These are phyloP conservation scores for Porphyrellus cyaneotinctus DNA, from an alignment of 768 basidiomycete species.

Conservation along the genomic window DNA sequence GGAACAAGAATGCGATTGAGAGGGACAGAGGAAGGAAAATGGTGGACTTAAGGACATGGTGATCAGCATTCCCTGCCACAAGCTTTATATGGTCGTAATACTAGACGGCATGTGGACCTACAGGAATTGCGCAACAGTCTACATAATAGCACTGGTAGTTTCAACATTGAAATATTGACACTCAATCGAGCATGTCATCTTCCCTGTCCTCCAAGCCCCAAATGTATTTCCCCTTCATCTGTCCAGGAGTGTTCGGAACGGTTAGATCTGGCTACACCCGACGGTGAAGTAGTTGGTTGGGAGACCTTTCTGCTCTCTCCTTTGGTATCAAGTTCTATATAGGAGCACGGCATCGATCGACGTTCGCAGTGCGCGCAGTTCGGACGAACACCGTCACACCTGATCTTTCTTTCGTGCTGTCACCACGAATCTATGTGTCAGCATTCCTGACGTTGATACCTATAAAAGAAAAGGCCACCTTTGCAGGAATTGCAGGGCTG, in stretches of 20 bases:
- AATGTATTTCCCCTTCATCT: no score
- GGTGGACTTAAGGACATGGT: slow-evolving; percentile 57
- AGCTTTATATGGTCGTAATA: not conserved
- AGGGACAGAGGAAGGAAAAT: slow-evolving; percentile 78
- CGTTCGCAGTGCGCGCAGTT: not conserved
- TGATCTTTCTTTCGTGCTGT: not conserved
- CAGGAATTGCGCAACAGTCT: no score
- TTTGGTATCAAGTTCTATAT: no score
- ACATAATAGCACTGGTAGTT: no score
- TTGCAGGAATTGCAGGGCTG: not conserved
- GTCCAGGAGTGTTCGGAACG: no score
- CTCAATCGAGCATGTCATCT: no score
- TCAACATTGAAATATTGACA: no score
- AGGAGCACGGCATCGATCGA: not conserved
- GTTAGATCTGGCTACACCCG: no score
- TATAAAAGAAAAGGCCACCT: not conserved
- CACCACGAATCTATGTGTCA: no score
- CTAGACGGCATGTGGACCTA: not conserved
- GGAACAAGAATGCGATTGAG: slow-evolving; percentile 67
- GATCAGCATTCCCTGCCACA: not conserved
- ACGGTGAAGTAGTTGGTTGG: no score
- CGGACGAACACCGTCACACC: not conserved
- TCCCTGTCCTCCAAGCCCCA: no score
- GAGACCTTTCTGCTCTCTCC: no score
- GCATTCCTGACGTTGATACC: not conserved